These are phyloP conservation scores for Botryotinia globosa DNA, from an alignment of 2,329 filamentous ascomycete genomes.

Conservation along the genomic window DNA sequence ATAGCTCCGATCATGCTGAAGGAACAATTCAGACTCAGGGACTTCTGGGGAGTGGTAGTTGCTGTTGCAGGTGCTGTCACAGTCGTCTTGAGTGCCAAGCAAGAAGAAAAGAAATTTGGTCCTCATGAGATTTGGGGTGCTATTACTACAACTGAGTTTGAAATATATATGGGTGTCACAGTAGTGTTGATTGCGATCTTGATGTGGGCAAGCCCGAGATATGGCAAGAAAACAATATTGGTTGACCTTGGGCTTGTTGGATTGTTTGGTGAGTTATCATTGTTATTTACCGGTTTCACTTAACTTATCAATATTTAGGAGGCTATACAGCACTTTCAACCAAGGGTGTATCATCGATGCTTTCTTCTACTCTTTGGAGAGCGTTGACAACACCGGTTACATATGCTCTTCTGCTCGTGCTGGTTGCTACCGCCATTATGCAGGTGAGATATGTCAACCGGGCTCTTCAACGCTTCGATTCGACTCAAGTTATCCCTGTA, in stretches of 20 bases:
- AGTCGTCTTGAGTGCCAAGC: conserved; percentile 87
- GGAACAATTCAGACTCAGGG: conserved; percentile 79
- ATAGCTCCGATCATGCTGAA: conserved; percentile 94
- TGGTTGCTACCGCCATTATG: conserved; percentile 85
- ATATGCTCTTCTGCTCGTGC: conserved; percentile 76
- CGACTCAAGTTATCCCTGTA: conserved; percentile 95
- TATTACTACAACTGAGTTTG: conserved; percentile 85
- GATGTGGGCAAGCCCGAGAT: conserved; percentile 78
- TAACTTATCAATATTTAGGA: conserved; percentile 48
- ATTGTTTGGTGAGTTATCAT: conserved; percentile 69
- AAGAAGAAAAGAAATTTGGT: conserved; percentile 84
- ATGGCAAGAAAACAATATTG: conserved; percentile 81
- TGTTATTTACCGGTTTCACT: neutral
- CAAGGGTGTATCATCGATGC: conserved; percentile 91
- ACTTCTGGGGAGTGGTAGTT: conserved; percentile 84
- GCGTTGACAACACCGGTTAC: conserved; percentile 90
- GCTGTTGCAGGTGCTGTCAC: conserved; percentile 85
- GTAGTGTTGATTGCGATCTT: conserved; percentile 68
- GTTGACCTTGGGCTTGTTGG: conserved; percentile 93
- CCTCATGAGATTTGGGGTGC: conserved; percentile 87
- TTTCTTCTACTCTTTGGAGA: conserved; percentile 85
- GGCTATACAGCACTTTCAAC: conserved; percentile 97
- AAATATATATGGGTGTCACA: conserved; percentile 83
- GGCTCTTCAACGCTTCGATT: conserved; percentile 87
- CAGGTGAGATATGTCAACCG: conserved; percentile 96